Evolutionary conservation across 2,329 filamentous ascomycete genomes (phyloP).

Genomic region (Beauveria pseudobassiana): DNA sequence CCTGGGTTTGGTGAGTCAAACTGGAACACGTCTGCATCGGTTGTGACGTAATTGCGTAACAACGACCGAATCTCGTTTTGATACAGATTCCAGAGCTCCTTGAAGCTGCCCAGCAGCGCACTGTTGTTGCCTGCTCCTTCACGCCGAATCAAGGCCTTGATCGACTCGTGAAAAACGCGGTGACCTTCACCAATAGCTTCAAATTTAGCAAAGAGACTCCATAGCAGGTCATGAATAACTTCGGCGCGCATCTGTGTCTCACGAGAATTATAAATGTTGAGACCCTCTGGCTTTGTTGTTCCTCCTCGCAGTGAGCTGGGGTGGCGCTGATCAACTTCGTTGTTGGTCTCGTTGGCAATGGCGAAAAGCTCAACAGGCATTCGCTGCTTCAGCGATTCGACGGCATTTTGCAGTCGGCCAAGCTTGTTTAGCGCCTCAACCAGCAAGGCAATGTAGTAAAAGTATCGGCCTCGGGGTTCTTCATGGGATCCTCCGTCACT

Average conservation of each 20-base stretch:
- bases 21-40: constrained; percentile 70
- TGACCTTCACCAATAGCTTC: constrained; percentile 96
- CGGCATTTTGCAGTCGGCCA: constrained; percentile 73
- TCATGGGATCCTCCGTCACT: constrained; percentile 78
- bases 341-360: constrained; percentile 90
- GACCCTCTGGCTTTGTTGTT: constrained; percentile 44
- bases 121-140: constrained; percentile 61
- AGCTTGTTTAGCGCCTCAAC: constrained; percentile 88
- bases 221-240: constrained; percentile 85
- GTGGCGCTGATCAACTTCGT: constrained; percentile 86
- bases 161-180: constrained; percentile 85
- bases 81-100: constrained; percentile 94
- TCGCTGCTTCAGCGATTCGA: constrained; percentile 86
- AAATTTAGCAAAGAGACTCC: constrained; percentile 91
- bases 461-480: constrained; percentile 91
- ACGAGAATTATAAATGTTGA: constrained; percentile 57
- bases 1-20: constrained; percentile 47
- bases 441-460: constrained; percentile 82
- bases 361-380: constrained; percentile 89
- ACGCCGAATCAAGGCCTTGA: constrained; percentile 75
- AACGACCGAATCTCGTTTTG: constrained; percentile 95
- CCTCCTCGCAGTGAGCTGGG: constrained; percentile 67
- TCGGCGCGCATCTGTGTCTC: constrained; percentile 72
- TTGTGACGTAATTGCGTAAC: constrained; percentile 92
- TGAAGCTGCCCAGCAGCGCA: constrained; percentile 77